A percentile compares a stretch with the other conserved stretches of the same genome.
phyloP scores from a whole-genome alignment of 805 yeast species.

The Wickerhamomyces tratensis region DNA sequence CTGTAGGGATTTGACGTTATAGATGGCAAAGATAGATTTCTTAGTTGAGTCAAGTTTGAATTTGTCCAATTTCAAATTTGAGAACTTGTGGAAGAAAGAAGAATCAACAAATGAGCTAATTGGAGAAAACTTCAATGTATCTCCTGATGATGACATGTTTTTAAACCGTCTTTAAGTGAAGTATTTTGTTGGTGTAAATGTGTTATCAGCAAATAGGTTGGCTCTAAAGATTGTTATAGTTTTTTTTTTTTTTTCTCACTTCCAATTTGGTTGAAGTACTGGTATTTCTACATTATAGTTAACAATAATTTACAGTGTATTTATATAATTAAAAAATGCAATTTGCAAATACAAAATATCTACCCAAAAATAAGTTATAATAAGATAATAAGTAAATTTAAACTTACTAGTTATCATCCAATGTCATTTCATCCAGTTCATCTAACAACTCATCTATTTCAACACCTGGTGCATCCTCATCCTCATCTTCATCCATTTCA shows the following conservation, averaged over 20 bases:
- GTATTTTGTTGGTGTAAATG: no score
- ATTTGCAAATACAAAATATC: no score
- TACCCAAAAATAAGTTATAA: no score
- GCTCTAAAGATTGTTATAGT: no score
- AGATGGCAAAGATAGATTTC: conserved; percentile 17
- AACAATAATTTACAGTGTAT: no score
- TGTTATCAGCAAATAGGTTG: no score
- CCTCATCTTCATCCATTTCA: conserved; percentile 48
- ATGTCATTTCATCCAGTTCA: conserved; percentile 88
- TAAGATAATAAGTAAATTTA: neutral
- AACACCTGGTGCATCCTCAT: conserved; percentile 80
- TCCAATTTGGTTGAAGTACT: no score
- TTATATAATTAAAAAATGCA: no score
- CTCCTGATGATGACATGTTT: neutral
- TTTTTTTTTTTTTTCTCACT: no score
- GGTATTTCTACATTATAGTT: no score
- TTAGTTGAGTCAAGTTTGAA: conserved; percentile 40
- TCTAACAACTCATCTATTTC: conserved; percentile 89
- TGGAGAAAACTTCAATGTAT: conserved; percentile 29
- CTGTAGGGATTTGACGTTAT: conserved; percentile 20
- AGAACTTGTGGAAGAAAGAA: conserved; percentile 70
- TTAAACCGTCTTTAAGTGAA: no score
- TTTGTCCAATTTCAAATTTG: conserved; percentile 65
- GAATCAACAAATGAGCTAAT: conserved; percentile 74
- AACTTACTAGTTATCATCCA: conserved; percentile 37